Conservation (phyloP, 2,329 filamentous ascomycete genomes). For the Penicillium sp. region DNA sequence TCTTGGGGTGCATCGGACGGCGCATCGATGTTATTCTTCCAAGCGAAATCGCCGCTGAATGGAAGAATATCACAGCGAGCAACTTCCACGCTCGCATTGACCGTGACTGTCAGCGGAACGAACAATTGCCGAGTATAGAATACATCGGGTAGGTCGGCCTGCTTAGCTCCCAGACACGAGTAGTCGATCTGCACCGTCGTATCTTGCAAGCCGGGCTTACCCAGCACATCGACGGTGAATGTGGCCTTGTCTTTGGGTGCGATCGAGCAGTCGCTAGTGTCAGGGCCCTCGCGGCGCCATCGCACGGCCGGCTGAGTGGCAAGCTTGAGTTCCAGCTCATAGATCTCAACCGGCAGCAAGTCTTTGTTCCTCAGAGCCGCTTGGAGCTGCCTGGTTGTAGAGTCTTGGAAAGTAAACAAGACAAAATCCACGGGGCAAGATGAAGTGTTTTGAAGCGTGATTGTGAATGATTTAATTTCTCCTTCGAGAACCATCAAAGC, state of each 20-base stretch:
- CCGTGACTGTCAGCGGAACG: constrained; percentile 79
- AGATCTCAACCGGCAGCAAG: constrained; percentile 72
- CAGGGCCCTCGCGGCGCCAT: constrained; percentile 51
- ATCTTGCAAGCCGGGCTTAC: constrained; percentile 78
- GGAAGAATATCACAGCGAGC: constrained; percentile 75
- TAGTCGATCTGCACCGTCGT: constrained; percentile 84
- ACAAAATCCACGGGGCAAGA: constrained; percentile 76
- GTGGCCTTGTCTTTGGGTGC: constrained; percentile 64
- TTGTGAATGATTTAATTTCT: constrained; percentile 71
- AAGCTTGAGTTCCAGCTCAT: constrained; percentile 80
- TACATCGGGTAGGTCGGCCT: constrained; percentile 65
- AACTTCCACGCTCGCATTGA: constrained; percentile 86
- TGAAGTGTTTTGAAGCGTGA: constrained; percentile 79
- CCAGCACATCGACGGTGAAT: constrained; percentile 81
- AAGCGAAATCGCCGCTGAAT: constrained; percentile 67
- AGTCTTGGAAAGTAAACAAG: constrained; percentile 86
- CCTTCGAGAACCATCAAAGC: constrained; percentile 92
- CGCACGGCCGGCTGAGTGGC: constrained; percentile 67
- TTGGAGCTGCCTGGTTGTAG: constrained; percentile 74
- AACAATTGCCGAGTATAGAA: constrained; percentile 84
- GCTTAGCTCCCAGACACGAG: constrained; percentile 69
- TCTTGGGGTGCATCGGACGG: constrained; percentile 6
- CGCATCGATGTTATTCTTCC: constrained; percentile 46
- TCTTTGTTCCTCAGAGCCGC: constrained; percentile 73
- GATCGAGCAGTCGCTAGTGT: constrained; percentile 59